Evolutionary conservation across 495 filamentous ascomycete species (phyloP), one percentile per base, ranked within the genome.

Genomic region (Hypoxylon lienhwacheense): DNA sequence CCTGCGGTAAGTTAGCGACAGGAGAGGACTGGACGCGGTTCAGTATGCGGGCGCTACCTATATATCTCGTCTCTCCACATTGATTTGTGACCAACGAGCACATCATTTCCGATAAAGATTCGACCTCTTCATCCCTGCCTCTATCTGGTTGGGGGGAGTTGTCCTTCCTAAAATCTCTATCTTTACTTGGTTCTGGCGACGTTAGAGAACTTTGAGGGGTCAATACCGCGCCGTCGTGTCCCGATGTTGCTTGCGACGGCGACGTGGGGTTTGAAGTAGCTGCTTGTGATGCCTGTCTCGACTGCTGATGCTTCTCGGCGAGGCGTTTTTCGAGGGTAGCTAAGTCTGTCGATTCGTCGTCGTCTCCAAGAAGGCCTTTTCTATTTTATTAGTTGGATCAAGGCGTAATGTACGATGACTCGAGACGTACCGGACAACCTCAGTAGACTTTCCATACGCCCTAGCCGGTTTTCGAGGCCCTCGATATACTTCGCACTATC

Each of bases 1-100:
- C 93, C 91, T 96, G 20, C 24, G 6, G 11, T 49, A n/a, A 42
- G 59, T 70, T 59, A 71, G 61, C 53, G 17, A 10, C 53, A 35
- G 33, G 22, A 43, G 19, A 40, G 21, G 20, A 28, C 31, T 36
- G 20, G 20, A 24, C 41, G 47, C 8, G 20, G 40, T 4, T 22
- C n/a, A 53, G 26, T 40, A 25, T 22, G 32, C 15, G 22, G 28
- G 5, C 14, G 59, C 28, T 81, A 96, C 91, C 93, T 61, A 97
- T 95, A 72, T 96, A 98, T 68, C 93, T 80, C 20, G 93, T 96
- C 72, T 98, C 93, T 22, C 93, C 93, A 55, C 85, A 88, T 61
- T 95, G 95, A 54, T 96, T 97, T 5, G 93, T 98, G n/a, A 98
- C 92, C 31, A 98, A 73, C 1, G 91, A 96, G 69, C 93, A 97